These are phyloP conservation scores for Boletus coccyginus DNA, from an alignment of 768 basidiomycete species.

Conservation along the genomic window DNA sequence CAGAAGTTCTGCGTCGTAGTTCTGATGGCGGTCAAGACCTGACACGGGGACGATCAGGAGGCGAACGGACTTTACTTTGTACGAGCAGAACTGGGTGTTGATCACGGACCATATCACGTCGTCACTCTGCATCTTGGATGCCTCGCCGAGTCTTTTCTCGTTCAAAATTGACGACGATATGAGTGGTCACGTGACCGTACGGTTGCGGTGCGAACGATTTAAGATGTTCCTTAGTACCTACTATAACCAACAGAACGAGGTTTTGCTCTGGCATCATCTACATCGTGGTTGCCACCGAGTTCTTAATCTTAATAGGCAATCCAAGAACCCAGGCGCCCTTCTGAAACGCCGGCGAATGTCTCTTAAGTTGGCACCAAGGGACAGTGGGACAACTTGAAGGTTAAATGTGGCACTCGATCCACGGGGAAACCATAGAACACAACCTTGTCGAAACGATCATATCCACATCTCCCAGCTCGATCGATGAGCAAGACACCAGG, in stretches of 20 bases:
- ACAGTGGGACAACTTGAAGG: no score
- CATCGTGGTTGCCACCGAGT: no score
- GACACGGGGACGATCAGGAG: not conserved
- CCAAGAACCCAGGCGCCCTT: not conserved
- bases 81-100: slow-evolving; percentile 94
- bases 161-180: not conserved
- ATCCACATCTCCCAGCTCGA: no score
- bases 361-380: not conserved
- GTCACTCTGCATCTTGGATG: slow-evolving; percentile 77
- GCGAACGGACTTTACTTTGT: slow-evolving; percentile 89
- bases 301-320: not conserved
- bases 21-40: slow-evolving; percentile 39
- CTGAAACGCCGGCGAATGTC: not conserved
- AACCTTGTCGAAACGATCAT: no score
- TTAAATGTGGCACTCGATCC: no score
- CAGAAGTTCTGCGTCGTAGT: slow-evolving; percentile 97
- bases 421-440: no score
- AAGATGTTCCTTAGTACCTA: no score
- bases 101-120: slow-evolving; percentile 98
- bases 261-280: no score
- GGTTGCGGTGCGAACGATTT: no score
- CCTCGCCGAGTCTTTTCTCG: not conserved
- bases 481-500: no score
- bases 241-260: no score
- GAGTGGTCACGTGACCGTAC: slow-evolving; percentile 11